Base-by-base conservation (phyloP, 2,329 filamentous ascomycete species). In the Xylaria sp. region DNA sequence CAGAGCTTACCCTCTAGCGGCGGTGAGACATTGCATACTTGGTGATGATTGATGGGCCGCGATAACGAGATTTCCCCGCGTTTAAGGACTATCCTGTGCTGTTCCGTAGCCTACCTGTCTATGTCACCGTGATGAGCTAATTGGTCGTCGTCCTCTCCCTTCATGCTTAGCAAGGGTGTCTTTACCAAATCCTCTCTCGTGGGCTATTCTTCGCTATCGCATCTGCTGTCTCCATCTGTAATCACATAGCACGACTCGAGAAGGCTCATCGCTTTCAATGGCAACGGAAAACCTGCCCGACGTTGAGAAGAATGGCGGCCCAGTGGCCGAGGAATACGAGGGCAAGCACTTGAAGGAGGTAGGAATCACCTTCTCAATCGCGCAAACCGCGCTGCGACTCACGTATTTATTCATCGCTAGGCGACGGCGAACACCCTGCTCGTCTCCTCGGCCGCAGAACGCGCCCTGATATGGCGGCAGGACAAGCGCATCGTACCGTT, bases 401-500 rank as follows among this genome's bases (percentile, higher is more conserved):
- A 46, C n/a, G 22, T 47, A 49, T 54, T 56, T 24, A 60, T 34
- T 24, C 2, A 11, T 26, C 24, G 29, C 11, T 45, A 63, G 42
- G 44, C 45, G 2, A 49, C 42, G 2, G 18, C 52, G 21, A 39
- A 52, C n/a, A 54, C 52, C 2, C 26, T 48, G 21, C 45, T 52
- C 43, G 44, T 48, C 38, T 52, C 56, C 11, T 53, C 58, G 2
- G 47, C 57, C 2, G 46, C 52, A 11, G 67, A 69, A 54, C 55
- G 59, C 18, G 58, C 60, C 19, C 53, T 70, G 6, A 47, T 69
- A 34, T 63, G 75, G 69, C 76, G 74, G 51, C 78, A 82, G 60
- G 81, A 84, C 62, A 59, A 76, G 48, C 76, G 78, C 43, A 80
- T 85, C 50, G 70, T 84, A 9, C 81, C 81, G 0, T 66, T 84